Conservation (phyloP, 2,329 filamentous ascomycete genomes). For the Colletotrichum falcatum region DNA sequence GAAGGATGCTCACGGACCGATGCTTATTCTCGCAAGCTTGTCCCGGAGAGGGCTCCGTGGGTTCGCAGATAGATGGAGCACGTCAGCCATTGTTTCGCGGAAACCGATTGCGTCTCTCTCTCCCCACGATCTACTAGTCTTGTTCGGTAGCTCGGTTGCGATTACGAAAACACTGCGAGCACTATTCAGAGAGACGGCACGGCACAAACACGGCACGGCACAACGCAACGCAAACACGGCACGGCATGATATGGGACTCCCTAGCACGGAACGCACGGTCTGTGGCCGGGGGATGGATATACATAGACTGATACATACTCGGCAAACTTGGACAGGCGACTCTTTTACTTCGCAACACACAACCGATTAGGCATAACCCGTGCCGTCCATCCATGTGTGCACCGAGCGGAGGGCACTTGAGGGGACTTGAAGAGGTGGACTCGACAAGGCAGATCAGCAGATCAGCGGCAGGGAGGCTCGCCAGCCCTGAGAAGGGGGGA, state of each 20-base stretch:
- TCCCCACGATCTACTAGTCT: neutral
- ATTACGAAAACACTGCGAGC: neutral
- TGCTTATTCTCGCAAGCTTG: slow-evolving; percentile 29
- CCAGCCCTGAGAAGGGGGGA: neutral
- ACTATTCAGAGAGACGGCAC: neutral
- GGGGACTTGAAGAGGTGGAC: neutral
- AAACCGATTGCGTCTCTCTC: neutral
- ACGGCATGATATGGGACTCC: neutral
- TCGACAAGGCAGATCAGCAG: neutral
- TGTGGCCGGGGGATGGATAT: neutral
- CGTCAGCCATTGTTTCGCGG: neutral
- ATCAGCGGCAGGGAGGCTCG: neutral
- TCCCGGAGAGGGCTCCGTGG: slow-evolving; percentile 32
- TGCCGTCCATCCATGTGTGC: no score
- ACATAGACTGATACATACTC: no score
- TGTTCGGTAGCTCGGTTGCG: neutral
- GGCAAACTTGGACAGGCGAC: neutral
- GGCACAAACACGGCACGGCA: neutral
- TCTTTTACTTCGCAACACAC: neutral
- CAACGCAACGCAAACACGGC: no score
- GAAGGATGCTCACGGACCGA: slow-evolving; percentile 22
- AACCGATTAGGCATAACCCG: neutral
- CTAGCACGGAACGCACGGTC: neutral
- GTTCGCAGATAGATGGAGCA: slow-evolving; percentile 22
- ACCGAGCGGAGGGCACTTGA: no score